Evolutionary conservation across 2,329 filamentous ascomycete species (phyloP).

Genomic region (Xylariaceae sp.): DNA sequence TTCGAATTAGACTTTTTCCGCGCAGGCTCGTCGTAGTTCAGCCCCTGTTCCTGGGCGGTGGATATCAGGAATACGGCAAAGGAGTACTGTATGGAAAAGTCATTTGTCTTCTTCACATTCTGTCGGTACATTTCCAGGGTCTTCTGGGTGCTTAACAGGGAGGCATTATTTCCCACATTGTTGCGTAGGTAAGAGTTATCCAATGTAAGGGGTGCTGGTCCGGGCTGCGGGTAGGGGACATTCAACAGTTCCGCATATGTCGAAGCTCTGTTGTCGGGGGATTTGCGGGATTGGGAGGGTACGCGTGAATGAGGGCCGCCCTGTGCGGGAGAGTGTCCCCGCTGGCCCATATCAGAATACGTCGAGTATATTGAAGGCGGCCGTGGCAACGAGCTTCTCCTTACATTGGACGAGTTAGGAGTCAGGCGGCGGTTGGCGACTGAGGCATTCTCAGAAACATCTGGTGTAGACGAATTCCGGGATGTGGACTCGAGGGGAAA

Average conservation of each 20-base stretch:
- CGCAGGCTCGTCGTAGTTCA: conserved; percentile 46
- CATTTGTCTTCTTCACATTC: conserved; percentile 96
- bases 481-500: conserved; percentile 38
- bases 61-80: conserved; percentile 94
- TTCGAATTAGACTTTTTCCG: conserved; percentile 44
- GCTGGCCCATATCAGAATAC: conserved; percentile 61
- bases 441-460: conserved; percentile 46
- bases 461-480: conserved; percentile 46
- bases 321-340: conserved; percentile 57
- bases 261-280: conserved; percentile 49
- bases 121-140: conserved; percentile 96
- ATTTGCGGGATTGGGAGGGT: conserved; percentile 49
- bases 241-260: conserved; percentile 58
- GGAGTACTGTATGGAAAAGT: conserved; percentile 85
- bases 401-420: conserved; percentile 49
- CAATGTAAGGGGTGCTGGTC: conserved; percentile 59
- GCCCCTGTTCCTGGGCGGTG: conserved; percentile 71
- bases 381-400: conserved; percentile 56
- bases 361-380: conserved; percentile 73
- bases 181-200: conserved; percentile 78
- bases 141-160: conserved; percentile 82
- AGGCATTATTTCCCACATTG: conserved; percentile 82
- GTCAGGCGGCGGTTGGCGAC: conserved; percentile 59
- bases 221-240: conserved; percentile 74
- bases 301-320: conserved; percentile 38